Evolutionary conservation across 2,329 filamentous ascomycete genomes (phyloP).

Genomic region (Fusarium citri): DNA sequence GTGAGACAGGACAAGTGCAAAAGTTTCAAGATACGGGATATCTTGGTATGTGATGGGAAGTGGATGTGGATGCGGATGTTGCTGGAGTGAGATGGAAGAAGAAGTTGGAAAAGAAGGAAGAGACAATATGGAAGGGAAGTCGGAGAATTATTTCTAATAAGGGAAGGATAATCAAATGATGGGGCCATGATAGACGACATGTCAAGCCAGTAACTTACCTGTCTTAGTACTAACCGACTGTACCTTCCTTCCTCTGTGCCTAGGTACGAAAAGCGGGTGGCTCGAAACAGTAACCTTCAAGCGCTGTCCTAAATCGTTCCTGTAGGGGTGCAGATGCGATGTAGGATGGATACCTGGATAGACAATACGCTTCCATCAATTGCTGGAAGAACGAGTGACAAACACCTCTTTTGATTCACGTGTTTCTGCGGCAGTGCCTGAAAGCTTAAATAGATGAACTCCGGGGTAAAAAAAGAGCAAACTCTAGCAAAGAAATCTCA

Average conservation of each 20-base stretch:
- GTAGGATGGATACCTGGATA: background rate
- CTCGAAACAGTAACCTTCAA: conserved; percentile 24
- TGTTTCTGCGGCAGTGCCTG: background rate
- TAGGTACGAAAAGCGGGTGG: conserved; percentile 23
- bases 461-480: background rate
- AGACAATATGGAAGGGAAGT: background rate
- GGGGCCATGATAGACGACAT: conserved; percentile 1
- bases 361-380: background rate
- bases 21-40: conserved; percentile 12
- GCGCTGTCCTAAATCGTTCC: conserved; percentile 9
- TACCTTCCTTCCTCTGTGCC: conserved; percentile 6
- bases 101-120: background rate
- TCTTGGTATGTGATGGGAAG: conserved; percentile 12
- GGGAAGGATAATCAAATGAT: conserved; percentile 6
- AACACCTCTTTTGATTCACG: background rate
- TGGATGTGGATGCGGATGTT: background rate
- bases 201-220: background rate
- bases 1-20: conserved; percentile 3
- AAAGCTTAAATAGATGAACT: background rate
- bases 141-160: conserved; percentile 15
- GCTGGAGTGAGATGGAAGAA: conserved; percentile 1
- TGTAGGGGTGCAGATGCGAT: background rate
- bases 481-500: background rate
- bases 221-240: background rate
- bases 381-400: background rate